Evolutionary conservation across 2,329 filamentous ascomycete species (phyloP).

Genomic region (Neospermospora avenae): DNA sequence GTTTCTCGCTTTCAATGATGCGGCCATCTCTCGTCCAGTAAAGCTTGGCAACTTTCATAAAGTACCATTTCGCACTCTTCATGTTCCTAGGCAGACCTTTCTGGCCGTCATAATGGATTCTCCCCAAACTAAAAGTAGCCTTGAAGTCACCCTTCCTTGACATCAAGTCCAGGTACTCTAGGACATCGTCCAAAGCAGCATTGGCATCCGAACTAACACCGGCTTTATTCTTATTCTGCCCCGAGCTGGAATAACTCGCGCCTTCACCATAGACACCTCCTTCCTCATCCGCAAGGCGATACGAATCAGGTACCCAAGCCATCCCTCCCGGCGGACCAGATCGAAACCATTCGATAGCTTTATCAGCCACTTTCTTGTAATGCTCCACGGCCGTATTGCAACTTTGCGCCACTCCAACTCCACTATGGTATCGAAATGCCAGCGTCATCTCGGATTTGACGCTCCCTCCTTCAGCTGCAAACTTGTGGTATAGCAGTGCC

Average conservation of each 20-base stretch:
- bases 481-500: constrained; percentile 89
- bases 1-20: constrained; percentile 52
- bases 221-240: constrained; percentile 72
- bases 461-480: constrained; percentile 81
- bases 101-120: constrained; percentile 67
- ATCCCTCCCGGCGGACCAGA: constrained; percentile 89
- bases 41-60: constrained; percentile 62
- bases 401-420: constrained; percentile 79
- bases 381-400: constrained; percentile 83
- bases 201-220: constrained; percentile 75
- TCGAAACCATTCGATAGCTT: constrained; percentile 82
- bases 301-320: constrained; percentile 71
- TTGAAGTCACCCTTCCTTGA: constrained; percentile 71
- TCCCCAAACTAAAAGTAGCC: constrained; percentile 65
- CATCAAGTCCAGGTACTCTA: constrained; percentile 80
- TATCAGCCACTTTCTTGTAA: constrained; percentile 92
- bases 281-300: constrained; percentile 82
- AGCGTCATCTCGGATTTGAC: constrained; percentile 90
- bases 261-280: constrained; percentile 95
- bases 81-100: constrained; percentile 59
- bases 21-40: constrained; percentile 67
- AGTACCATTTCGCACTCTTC: constrained; percentile 62
- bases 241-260: constrained; percentile 84
- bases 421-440: constrained; percentile 79
- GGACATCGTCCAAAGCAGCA: constrained; percentile 85